Evolutionary conservation across 495 filamentous ascomycete species (phyloP), one percentile per base, ranked within the genome.

Genomic region (Aspergillus indologenus): DNA sequence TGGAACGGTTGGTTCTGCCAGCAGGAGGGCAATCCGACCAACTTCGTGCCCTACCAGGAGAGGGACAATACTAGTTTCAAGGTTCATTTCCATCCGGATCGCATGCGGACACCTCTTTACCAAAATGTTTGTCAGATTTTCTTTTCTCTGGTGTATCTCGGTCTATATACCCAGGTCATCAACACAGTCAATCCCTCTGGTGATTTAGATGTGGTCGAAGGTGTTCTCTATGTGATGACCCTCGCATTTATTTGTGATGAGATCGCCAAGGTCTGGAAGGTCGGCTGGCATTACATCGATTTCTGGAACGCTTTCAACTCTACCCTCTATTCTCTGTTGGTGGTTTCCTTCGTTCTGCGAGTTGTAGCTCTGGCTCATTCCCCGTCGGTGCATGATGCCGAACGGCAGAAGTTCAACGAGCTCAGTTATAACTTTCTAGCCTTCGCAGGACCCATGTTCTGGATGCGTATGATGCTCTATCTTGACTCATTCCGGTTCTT

Each of bases 1-100:
- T 98, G 94, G 94, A 83, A 82, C 57, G 94, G 94, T 44, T 98
- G 94, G 94, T 81, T 96, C n/a, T 84, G 93, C 12, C 94, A 98
- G 67, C 90, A 98, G 60, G 89, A 96, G 56, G 83, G 89, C 44
- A 91, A 98, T 64, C 90, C 92, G 5, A 84, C 85, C 14, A 86
- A 83, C 22, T 98, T 98, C 64, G 81, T 96, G 23, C 84, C 88
- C 63, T 98, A 96, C 74, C 82, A 83, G 65, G 75, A 88, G 17
- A 89, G 88, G 65, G 86, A 82, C 46, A 88, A 92, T 64, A 85
- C 84, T 3, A 76, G 75, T 31, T 95, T 92, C 67, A 84, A 84
- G 80, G 74, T 76, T 6, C 94, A 98, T 69, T 84, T 98, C 59
- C 88, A 97, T 63, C 94, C 95, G 0, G 91, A 96, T 64, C 85